phyloP scores from a whole-genome alignment of 2,329 filamentous ascomycete species.

The Taxawa tesnikishii region DNA sequence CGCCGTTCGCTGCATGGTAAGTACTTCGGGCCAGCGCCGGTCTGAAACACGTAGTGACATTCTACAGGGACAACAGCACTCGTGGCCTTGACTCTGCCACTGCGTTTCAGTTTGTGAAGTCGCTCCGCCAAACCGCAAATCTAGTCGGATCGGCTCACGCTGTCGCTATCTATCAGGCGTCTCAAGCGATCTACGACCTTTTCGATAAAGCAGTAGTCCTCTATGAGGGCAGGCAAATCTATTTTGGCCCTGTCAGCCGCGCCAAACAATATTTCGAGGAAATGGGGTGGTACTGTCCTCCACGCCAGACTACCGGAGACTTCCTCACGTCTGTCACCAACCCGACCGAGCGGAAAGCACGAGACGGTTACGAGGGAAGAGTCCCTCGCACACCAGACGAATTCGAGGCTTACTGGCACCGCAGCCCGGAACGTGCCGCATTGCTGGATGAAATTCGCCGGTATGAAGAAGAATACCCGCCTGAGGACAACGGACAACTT shows the following conservation, averaged over 20 bases:
- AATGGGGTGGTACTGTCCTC: slow-evolving; percentile 56
- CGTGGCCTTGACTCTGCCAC: slow-evolving; percentile 45
- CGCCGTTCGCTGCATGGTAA: no score
- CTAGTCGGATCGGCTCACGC: slow-evolving; percentile 36
- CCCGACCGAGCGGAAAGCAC: slow-evolving; percentile 44
- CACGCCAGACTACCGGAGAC: slow-evolving; percentile 55
- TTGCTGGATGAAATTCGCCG: slow-evolving; percentile 26
- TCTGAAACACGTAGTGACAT: no score
- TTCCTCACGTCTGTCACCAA: slow-evolving; percentile 60
- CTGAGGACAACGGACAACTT: slow-evolving; percentile 32
- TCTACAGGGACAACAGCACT: slow-evolving; percentile 36
- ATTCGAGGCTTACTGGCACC: slow-evolving; percentile 41
- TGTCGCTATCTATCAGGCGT: slow-evolving; percentile 45
- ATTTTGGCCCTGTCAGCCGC: slow-evolving; percentile 49
- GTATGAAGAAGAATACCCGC: slow-evolving; percentile 36
- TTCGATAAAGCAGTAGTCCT: slow-evolving; percentile 68
- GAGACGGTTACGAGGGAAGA: slow-evolving; percentile 45
- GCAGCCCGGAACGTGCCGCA: no score
- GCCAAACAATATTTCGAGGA: slow-evolving; percentile 56
- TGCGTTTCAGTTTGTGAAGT: slow-evolving; percentile 45
- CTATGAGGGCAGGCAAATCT: slow-evolving; percentile 69
- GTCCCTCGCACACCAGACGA: slow-evolving; percentile 60
- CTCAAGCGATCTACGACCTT: slow-evolving; percentile 42
- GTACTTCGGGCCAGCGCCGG: slow-evolving; percentile 26
- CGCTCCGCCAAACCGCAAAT: slow-evolving; percentile 38